Evolutionary conservation across 2,329 filamentous ascomycete species (phyloP).

Genomic region (Pseudogymnoascus sp.): DNA sequence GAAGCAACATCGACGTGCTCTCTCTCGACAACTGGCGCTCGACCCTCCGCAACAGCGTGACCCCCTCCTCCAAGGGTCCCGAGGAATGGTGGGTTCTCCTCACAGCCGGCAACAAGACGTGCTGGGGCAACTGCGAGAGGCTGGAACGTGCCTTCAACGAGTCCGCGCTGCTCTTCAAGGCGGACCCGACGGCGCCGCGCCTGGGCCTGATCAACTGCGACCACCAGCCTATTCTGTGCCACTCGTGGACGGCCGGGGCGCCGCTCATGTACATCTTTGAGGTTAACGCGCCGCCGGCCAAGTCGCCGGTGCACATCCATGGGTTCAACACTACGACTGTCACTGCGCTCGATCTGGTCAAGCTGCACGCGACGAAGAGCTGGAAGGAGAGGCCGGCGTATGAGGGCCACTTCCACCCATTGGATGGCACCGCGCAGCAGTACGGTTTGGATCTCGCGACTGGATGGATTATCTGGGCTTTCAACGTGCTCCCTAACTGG

Average conservation of each 20-base stretch:
- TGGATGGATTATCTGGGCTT: slow-evolving; percentile 61
- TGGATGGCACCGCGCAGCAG: slow-evolving; percentile 60
- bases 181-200: slow-evolving; percentile 54
- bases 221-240: slow-evolving; percentile 65
- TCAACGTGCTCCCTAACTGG: slow-evolving; percentile 65
- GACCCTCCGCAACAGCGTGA: slow-evolving; percentile 55
- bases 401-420: slow-evolving; percentile 69
- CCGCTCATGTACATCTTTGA: slow-evolving; percentile 62
- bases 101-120: slow-evolving; percentile 72
- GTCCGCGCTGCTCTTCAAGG: slow-evolving; percentile 56
- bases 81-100: slow-evolving; percentile 72
- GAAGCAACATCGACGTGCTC: slow-evolving; percentile 48
- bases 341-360: slow-evolving; percentile 55
- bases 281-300: slow-evolving; percentile 56
- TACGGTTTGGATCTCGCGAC: slow-evolving; percentile 55
- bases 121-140: slow-evolving; percentile 55
- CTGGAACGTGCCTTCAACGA: slow-evolving; percentile 62
- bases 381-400: slow-evolving; percentile 41
- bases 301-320: slow-evolving; percentile 57
- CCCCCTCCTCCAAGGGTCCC: slow-evolving; percentile 51
- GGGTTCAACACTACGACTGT: slow-evolving; percentile 63
- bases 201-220: slow-evolving; percentile 69
- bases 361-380: slow-evolving; percentile 49
- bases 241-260: slow-evolving; percentile 60
- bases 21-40: slow-evolving; percentile 66